Percentiles rank a stretch among this genome's conserved stretches.
Evolutionary conservation across 2,329 filamentous ascomycete species (phyloP).

Genomic region (Diaporthe nobilis): DNA sequence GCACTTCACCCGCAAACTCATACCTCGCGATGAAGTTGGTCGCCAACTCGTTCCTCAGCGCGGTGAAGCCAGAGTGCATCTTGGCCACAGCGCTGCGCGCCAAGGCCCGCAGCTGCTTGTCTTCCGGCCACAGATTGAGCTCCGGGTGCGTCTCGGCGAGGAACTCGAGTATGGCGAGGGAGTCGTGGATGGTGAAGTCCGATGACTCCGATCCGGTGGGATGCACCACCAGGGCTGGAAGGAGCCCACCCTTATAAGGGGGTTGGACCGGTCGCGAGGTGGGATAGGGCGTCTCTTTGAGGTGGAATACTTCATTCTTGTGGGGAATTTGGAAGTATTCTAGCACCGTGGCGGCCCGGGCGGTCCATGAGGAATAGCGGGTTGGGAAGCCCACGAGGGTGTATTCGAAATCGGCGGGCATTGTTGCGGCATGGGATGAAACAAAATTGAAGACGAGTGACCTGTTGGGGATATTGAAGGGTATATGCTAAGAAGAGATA

Average conservation of each 20-base stretch:
- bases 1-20: background rate
- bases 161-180: conserved; percentile 1
- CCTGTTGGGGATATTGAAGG: background rate
- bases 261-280: background rate
- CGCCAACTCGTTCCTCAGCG: background rate
- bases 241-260: background rate
- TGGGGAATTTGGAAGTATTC: background rate
- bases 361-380: conserved; percentile 9
- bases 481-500: background rate
- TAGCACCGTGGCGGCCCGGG: background rate
- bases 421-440: background rate
- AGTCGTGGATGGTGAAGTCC: conserved; percentile 1
- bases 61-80: conserved; percentile 6
- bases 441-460: background rate
- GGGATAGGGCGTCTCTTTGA: background rate
- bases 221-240: background rate
- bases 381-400: background rate
- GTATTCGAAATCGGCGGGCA: background rate
- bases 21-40: background rate
- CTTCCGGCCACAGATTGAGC: background rate
- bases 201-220: background rate
- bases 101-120: background rate
- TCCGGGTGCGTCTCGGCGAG: background rate
- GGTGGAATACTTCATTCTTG: background rate
- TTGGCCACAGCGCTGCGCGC: background rate